Evolutionary conservation across 768 basidiomycete genomes (phyloP).

Genomic region (Tylopilus sp.): DNA sequence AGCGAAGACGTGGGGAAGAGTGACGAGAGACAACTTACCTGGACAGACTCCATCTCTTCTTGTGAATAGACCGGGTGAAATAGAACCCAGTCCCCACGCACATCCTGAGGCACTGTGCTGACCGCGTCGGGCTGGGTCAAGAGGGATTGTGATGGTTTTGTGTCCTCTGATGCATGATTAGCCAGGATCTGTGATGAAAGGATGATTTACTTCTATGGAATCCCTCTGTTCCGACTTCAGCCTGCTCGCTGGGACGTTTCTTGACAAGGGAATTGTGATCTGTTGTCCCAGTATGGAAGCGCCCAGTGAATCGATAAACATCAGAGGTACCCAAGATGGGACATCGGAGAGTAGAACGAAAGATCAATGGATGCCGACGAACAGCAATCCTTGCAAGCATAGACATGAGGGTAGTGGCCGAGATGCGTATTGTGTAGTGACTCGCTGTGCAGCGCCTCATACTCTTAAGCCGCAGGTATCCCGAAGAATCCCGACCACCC

Average conservation of each 20-base stretch:
- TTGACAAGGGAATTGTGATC: conserved; percentile 23
- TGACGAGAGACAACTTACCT: conserved; percentile 39
- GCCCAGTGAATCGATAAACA: conserved; percentile 3
- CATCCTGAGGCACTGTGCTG: conserved; percentile 51
- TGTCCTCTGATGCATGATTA: conserved; percentile 24
- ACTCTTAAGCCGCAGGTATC: conserved; percentile 18
- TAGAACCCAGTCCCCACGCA: conserved; percentile 83
- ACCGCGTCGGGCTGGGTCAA: conserved; percentile 37
- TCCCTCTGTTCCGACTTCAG: conserved; percentile 33
- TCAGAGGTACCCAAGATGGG: conserved; percentile 3
- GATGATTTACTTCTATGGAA: conserved; percentile 29
- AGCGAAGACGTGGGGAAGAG: background rate
- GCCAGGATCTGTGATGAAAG: background rate
- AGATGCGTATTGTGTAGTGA: background rate
- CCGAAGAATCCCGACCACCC: conserved; percentile 26
- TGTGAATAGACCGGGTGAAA: conserved; percentile 89
- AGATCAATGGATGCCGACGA: conserved; percentile 5
- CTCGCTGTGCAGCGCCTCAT: background rate
- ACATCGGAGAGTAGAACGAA: conserved; percentile 13
- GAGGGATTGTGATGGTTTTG: conserved; percentile 11
- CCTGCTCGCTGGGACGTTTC: conserved; percentile 21
- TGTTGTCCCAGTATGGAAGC: conserved; percentile 23
- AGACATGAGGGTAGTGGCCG: conserved; percentile 11
- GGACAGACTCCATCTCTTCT: conserved; percentile 68
- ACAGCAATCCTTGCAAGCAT: conserved; percentile 9